These are phyloP conservation scores for Chytridiales sp. DNA, from an alignment of 371 early-diverging fungal genomes.

Conservation along the genomic window DNA sequence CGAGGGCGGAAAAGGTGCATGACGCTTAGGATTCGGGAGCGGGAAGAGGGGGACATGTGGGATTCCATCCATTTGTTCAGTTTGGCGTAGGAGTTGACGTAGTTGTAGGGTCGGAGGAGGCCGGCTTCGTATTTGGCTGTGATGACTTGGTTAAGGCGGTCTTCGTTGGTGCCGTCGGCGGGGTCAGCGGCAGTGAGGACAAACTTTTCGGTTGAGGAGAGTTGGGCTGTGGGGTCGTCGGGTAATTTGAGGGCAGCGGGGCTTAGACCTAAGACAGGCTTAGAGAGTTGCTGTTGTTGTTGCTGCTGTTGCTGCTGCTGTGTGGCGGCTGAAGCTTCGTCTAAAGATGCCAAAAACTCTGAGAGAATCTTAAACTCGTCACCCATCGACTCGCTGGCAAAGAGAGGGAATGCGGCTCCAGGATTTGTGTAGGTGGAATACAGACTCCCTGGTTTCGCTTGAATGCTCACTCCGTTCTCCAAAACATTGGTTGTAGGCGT, in stretches of 20 bases:
- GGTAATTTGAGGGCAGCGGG: not conserved
- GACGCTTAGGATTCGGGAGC: constrained; percentile 77
- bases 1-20: constrained; percentile 85
- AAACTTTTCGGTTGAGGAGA: constrained; percentile 78
- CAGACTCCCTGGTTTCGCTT: not conserved
- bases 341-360: constrained; percentile 64
- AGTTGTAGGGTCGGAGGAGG: constrained; percentile 89
- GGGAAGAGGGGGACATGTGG: constrained; percentile 72
- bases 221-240: constrained; percentile 6
- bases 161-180: constrained; percentile 66
- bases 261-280: not conserved
- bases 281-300: not conserved
- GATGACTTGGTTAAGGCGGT: constrained; percentile 82
- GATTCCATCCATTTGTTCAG: constrained; percentile 87
- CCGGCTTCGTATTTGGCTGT: constrained; percentile 92
- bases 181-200: constrained; percentile 88
- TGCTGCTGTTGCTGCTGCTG: constrained; percentile 8
- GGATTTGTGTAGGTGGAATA: too few relatives aligned
- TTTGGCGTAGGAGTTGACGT: constrained; percentile 84
- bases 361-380: constrained; percentile 78
- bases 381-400: constrained; percentile 71
- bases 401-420: constrained; percentile 64
- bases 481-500: not conserved
- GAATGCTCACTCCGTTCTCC: not conserved
- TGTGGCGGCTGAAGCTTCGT: not conserved